Base-by-base conservation (phyloP, 495 filamentous ascomycete species). In the Neurospora tetraspora region DNA sequence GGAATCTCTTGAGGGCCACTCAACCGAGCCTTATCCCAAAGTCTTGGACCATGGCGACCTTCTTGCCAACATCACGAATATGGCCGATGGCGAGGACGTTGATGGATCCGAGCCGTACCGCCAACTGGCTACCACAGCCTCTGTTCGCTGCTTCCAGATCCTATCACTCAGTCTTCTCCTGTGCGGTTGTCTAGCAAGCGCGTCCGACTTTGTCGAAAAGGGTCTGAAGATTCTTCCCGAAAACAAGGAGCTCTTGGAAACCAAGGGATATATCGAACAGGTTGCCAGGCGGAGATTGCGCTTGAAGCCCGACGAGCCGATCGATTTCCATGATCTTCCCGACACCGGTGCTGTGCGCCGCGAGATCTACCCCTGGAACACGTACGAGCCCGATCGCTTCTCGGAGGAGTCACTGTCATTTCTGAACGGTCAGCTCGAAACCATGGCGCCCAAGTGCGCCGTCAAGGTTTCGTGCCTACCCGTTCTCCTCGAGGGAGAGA, bases 351-450 rank as follows among this genome's bases (percentile, higher is more conserved):
- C 87, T 72, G 94, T 93, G 45, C 90, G 94, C 34, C 86, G 96
- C 20, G 92, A 98, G 77, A 84, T 97, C 18, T 99, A 99, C 80
- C 92, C 94, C 16, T 99, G 96, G 96, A 98, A 98, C 79, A 77
- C 84, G 27, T 86, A 96, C 76, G 96, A 99, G 77, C 94, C 94
- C 0, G 89, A 98, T 79, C 89, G 96, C 68, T 92, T 93, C 75
- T 88, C 89, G 0, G 81, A 88, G 6, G 88, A 91, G 72, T 91
- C 88, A 4, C 81, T 98, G 20, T 75, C 81, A 1, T 81, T 89
- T 27, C 81, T 97, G 39, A 97, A 97, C 78, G 76, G 81, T 39
- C 81, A 88, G 73, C 84, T 97, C 73, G 78, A 82, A 18, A 82
- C 82, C 0, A 87, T 91, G 14, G 93, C 93, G 8, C 91, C 92